Percentiles rank a stretch among this genome's conserved stretches.
Conservation (phyloP, 2,329 filamentous ascomycete genomes). For the Fusarium camptoceras region DNA sequence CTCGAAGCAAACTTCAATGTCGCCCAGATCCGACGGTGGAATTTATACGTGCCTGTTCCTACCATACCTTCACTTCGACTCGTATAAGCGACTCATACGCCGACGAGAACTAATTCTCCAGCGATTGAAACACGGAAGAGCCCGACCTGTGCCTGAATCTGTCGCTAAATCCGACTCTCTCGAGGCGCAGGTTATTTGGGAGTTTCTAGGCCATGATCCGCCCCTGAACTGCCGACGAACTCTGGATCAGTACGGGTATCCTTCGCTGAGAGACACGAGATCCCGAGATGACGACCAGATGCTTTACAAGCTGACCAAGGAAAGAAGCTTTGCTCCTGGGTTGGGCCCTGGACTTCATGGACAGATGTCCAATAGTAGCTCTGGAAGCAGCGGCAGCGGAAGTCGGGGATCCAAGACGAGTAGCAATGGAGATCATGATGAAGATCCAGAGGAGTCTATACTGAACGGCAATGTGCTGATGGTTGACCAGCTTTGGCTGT, state of each 20-base stretch:
- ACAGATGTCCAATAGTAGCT: slow-evolving; percentile 48
- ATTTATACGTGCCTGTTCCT: slow-evolving; percentile 64
- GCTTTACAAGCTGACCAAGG: slow-evolving; percentile 73
- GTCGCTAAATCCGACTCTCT: slow-evolving; percentile 67
- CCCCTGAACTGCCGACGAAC: slow-evolving; percentile 72
- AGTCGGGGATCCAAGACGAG: slow-evolving; percentile 45
- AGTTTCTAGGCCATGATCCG: slow-evolving; percentile 70
- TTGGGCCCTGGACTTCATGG: slow-evolving; percentile 44
- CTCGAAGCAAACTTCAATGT: slow-evolving; percentile 46
- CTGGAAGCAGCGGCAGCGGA: slow-evolving; percentile 44
- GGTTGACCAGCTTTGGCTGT: slow-evolving; percentile 75
- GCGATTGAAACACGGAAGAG: slow-evolving; percentile 64
- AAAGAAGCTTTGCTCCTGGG: slow-evolving; percentile 48
- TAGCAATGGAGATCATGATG: slow-evolving; percentile 51
- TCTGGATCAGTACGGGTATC: slow-evolving; percentile 73
- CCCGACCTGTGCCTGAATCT: slow-evolving; percentile 65
- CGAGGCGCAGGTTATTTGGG: slow-evolving; percentile 71
- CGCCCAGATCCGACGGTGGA: slow-evolving; percentile 47
- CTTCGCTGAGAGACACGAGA: slow-evolving; percentile 69
- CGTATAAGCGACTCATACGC: slow-evolving; percentile 67
- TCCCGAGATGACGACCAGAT: slow-evolving; percentile 74
- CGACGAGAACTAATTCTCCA: slow-evolving; percentile 66
- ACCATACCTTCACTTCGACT: slow-evolving; percentile 74
- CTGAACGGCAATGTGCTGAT: slow-evolving; percentile 71
- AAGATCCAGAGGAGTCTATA: slow-evolving; percentile 53